phyloP scores from a whole-genome alignment of 208 protist genomes.

The Trypanosoma cruzi region DNA sequence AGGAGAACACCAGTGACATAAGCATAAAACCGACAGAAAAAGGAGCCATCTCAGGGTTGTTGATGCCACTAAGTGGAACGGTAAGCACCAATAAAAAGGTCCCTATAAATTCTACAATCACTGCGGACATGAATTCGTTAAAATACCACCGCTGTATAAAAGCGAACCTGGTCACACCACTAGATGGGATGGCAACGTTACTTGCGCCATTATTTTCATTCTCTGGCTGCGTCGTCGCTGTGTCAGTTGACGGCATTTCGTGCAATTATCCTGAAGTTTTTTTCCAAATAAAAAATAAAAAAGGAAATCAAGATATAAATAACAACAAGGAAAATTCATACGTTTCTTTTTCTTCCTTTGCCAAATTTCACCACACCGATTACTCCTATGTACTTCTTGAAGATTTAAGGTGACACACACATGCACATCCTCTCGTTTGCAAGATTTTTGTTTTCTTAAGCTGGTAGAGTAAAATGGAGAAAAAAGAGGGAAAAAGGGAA shows the following conservation, averaged over 20 bases:
- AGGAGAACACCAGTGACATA: slow-evolving; percentile 78
- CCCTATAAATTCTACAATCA: slow-evolving; percentile 79
- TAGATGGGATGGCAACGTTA: neutral
- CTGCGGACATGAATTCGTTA: slow-evolving; percentile 63
- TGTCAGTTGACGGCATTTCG: slow-evolving; percentile 7
- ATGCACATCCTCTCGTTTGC: too few species aligned
- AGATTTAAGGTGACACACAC: neutral
- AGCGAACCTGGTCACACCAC: slow-evolving; percentile 41
- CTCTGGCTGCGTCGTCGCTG: neutral
- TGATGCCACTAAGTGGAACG: slow-evolving; percentile 56
- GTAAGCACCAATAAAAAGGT: slow-evolving; percentile 83
- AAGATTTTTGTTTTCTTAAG: too few species aligned
- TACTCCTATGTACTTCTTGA: neutral
- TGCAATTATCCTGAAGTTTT: neutral
- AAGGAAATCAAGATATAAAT: neutral
- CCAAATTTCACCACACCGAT: neutral
- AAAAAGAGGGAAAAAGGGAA: too few species aligned
- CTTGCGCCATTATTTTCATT: neutral
- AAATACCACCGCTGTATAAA: slow-evolving; percentile 60
- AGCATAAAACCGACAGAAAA: slow-evolving; percentile 78
- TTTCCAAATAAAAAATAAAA: neutral
- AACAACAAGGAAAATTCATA: neutral
- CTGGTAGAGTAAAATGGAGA: too few species aligned
- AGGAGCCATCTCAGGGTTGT: slow-evolving; percentile 70
- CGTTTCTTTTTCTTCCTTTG: neutral